phyloP scores from a whole-genome alignment of 805 yeast species.

The Maudiozyma barnettii region DNA sequence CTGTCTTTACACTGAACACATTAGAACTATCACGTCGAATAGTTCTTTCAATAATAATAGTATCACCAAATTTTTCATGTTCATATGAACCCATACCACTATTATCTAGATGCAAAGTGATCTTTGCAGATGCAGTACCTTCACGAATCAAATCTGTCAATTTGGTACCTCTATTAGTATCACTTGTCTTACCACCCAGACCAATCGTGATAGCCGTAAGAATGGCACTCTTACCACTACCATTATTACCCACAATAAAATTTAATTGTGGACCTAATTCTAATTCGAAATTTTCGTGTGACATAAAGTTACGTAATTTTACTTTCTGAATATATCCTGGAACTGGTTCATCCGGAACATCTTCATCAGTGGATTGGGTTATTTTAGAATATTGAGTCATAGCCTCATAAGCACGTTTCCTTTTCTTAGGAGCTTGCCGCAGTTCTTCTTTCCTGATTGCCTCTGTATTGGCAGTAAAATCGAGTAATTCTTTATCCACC shows the following conservation, averaged over 20 bases:
- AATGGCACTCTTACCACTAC: slow-evolving; percentile 85
- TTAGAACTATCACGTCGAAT: slow-evolving; percentile 43
- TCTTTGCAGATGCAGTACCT: slow-evolving; percentile 61
- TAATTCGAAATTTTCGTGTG: slow-evolving; percentile 73
- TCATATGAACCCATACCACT: slow-evolving; percentile 57
- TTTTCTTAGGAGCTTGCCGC: slow-evolving; percentile 10
- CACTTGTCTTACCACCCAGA: slow-evolving; percentile 78
- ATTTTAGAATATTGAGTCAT: slow-evolving; percentile 21
- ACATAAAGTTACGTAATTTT: slow-evolving; percentile 71
- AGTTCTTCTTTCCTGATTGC: slow-evolving; percentile 1
- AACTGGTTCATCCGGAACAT: slow-evolving; percentile 9
- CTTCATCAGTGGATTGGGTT: slow-evolving; percentile 1
- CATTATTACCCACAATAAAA: slow-evolving; percentile 83
- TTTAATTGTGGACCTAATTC: slow-evolving; percentile 72
- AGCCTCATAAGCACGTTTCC: slow-evolving; percentile 18
- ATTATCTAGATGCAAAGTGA: slow-evolving; percentile 55
- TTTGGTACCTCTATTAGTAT: slow-evolving; percentile 74
- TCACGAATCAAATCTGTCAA: slow-evolving; percentile 65
- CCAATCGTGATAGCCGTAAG: slow-evolving; percentile 82
- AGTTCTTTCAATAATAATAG: slow-evolving; percentile 61
- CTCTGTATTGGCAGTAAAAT: slow-evolving; percentile 10
- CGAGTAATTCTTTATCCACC: slow-evolving; percentile 11
- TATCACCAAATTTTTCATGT: slow-evolving; percentile 56
- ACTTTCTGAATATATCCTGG: slow-evolving; percentile 64
- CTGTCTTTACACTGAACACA: slow-evolving; percentile 48